Conservation (phyloP, 2,329 filamentous ascomycete genomes). For the Fusarium incarnatum region DNA sequence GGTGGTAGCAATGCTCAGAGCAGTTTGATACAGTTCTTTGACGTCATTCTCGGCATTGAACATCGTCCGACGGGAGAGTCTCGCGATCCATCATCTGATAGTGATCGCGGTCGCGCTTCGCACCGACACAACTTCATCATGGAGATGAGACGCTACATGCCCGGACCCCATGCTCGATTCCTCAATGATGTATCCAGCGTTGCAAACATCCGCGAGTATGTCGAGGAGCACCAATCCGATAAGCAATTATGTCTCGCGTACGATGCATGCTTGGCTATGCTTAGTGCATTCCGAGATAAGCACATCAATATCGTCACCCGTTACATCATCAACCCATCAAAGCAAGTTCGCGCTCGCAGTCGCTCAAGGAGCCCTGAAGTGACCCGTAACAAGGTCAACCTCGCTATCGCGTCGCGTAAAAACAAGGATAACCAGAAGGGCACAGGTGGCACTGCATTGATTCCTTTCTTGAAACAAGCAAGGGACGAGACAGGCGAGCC, state of each 20-base stretch:
- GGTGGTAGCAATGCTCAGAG: slow-evolving; percentile 98
- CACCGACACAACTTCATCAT: slow-evolving; percentile 84
- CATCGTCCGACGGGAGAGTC: slow-evolving; percentile 89
- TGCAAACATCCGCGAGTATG: slow-evolving; percentile 88
- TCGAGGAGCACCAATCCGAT: slow-evolving; percentile 71
- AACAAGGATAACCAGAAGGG: slow-evolving; percentile 76
- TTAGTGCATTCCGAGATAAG: slow-evolving; percentile 82
- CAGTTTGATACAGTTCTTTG: slow-evolving; percentile 97
- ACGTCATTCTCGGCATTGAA: slow-evolving; percentile 88
- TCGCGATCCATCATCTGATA: slow-evolving; percentile 57
- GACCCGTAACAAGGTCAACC: slow-evolving; percentile 65
- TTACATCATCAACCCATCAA: slow-evolving; percentile 92
- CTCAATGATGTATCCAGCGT: slow-evolving; percentile 81
- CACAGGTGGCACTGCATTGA: slow-evolving; percentile 92
- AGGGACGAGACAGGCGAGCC: slow-evolving; percentile 95
- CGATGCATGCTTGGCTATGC: slow-evolving; percentile 84
- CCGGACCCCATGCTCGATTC: slow-evolving; percentile 89
- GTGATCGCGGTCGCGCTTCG: slow-evolving; percentile 57
- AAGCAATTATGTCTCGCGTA: slow-evolving; percentile 81
- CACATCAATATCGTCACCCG: slow-evolving; percentile 96
- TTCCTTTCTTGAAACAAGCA: slow-evolving; percentile 96
- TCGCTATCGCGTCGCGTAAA: slow-evolving; percentile 69
- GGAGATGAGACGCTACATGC: slow-evolving; percentile 98
- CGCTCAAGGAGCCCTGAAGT: slow-evolving; percentile 68
- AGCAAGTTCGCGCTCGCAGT: slow-evolving; percentile 75